Evolutionary conservation across 305 asterid genomes (phyloP), one percentile per base, ranked within the genome.

Genomic region (Solanum chacoense): DNA sequence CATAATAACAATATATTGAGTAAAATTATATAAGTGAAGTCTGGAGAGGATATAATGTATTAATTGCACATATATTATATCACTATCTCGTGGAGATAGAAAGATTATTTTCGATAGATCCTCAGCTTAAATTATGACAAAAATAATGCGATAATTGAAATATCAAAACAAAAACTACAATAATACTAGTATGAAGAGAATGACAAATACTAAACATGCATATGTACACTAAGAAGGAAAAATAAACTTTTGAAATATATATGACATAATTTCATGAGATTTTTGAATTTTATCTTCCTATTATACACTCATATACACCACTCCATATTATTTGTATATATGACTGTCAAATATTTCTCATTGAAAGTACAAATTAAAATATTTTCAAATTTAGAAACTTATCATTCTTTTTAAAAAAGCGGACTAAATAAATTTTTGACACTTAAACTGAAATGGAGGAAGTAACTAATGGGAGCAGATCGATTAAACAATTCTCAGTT

Each of bases 51-150:
- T 55, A 18, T 55, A 55, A 55, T 18, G 1, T 55, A 55, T 55
- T 55, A 55, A 2, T 55, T 55, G 2, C 0, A 55, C 0, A 2
- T 0, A 55, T 2, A 55, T 55, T 55, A 55, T 18, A 55, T 55
- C 11, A 55, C 24, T 55, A 55, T 3, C 2, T 0, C 2, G 2
- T 55, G 0, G 4, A 55, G n/a, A 55, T 55, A 55, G 11, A 55
- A 5, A 55, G 11, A 55, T 0, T 18, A 18, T 18, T 18, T 55
- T 55, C 1, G n/a, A 55, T 20, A 55, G 10, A 55, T 18, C 4
- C 11, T 55, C 11, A 1, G 1, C 0, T 55, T 5, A 55, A 55
- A 0, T 55, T 55, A 55, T 55, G 4, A 18, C 1, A 55, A 55
- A 55, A 55, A 55, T 7, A 55, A 7, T 55, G 67, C 4, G 1